phyloP scores from a whole-genome alignment of 164 flowering plant species.

The Stephania japonica region DNA sequence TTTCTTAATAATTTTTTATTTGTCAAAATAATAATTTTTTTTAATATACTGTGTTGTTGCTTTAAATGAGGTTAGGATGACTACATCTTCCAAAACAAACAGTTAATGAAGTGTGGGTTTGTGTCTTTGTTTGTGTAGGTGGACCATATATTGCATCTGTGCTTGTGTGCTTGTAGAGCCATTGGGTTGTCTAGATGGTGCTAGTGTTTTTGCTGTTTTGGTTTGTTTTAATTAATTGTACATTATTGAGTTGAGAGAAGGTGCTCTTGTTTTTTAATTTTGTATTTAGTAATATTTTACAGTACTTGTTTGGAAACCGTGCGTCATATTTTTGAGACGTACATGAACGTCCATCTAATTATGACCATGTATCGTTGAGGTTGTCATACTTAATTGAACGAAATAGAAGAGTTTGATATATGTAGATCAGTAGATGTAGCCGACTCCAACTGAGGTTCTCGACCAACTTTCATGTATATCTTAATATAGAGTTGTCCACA shows the following conservation, averaged over 20 bases:
- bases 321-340: too few relatives aligned
- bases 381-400: too few relatives aligned
- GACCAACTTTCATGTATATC: too few relatives aligned
- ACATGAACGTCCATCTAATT: too few relatives aligned
- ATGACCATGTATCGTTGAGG: too few relatives aligned
- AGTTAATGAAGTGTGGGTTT: constrained; percentile 16
- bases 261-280: not conserved
- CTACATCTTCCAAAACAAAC: constrained; percentile 34
- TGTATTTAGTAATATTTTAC: not conserved
- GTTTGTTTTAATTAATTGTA: constrained; percentile 1
- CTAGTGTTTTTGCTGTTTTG: constrained; percentile 4
- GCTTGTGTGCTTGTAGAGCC: constrained; percentile 18
- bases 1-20: too few relatives aligned
- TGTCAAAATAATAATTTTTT: too few relatives aligned
- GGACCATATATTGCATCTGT: constrained; percentile 24
- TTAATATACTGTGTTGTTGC: constrained; percentile 15
- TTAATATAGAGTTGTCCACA: too few relatives aligned
- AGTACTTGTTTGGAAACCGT: too few relatives aligned
- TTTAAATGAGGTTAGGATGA: constrained; percentile 24
- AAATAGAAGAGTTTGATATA: too few relatives aligned
- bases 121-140: constrained; percentile 8
- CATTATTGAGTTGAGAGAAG: constrained; percentile 1
- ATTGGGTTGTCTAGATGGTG: constrained; percentile 46
- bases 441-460: too few relatives aligned
- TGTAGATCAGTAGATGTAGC: too few relatives aligned